Conservation (phyloP, 192 early-diverging fungal genomes). For the Endogone sp. region DNA sequence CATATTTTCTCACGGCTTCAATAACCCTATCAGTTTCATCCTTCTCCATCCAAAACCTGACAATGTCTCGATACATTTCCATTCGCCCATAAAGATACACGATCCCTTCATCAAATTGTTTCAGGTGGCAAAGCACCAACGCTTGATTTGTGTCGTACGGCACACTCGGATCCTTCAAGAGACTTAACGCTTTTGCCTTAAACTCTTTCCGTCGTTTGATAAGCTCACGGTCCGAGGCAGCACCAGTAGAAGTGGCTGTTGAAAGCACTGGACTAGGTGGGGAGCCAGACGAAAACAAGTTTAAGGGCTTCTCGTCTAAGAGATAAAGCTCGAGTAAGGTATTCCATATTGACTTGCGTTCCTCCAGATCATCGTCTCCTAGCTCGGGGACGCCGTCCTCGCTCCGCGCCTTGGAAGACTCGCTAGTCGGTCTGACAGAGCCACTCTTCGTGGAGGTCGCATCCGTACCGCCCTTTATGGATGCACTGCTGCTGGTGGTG, state of each 20-base stretch:
- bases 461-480: conserved; percentile 9
- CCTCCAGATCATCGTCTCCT: conserved; percentile 41
- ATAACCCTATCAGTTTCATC: conserved; percentile 64
- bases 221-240: conserved; percentile 2
- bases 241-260: background rate
- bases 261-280: background rate
- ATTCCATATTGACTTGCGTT: conserved; percentile 81
- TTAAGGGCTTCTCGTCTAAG: conserved; percentile 37
- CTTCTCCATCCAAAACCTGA: conserved; percentile 69
- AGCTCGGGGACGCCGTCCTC: background rate
- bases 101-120: conserved; percentile 79
- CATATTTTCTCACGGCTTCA: conserved; percentile 56
- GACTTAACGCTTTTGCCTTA: conserved; percentile 57
- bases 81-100: conserved; percentile 87
- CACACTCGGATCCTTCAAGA: conserved; percentile 68
- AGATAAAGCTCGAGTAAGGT: conserved; percentile 89
- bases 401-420: background rate
- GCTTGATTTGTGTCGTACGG: conserved; percentile 90
- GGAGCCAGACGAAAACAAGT: background rate
- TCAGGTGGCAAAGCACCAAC: conserved; percentile 83
- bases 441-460: background rate
- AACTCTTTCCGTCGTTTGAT: conserved; percentile 17
- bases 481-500: conserved; percentile 11
- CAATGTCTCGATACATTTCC: conserved; percentile 67
- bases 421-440: conserved; percentile 4